phyloP scores from a whole-genome alignment of 495 filamentous ascomycete genomes.

The Penicillium dipodomyicola region DNA sequence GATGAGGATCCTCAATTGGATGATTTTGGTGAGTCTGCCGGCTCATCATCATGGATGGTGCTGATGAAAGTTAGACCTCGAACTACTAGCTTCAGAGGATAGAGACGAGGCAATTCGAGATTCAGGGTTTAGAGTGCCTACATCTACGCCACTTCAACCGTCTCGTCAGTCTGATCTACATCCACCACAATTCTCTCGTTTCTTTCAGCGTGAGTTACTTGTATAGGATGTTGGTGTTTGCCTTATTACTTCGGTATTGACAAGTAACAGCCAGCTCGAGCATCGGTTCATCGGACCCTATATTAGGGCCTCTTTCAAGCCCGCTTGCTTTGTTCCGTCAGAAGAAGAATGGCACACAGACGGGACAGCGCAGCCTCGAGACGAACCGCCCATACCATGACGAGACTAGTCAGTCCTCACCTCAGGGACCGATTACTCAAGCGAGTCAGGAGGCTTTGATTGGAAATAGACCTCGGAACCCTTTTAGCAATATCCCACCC shows the following conservation, averaged over 20 bases:
- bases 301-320: slow-evolving; percentile 27
- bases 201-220: slow-evolving; percentile 33
- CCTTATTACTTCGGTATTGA: slow-evolving; percentile 8
- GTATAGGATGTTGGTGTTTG: background rate
- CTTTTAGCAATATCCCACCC: slow-evolving; percentile 32
- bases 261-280: slow-evolving; percentile 20
- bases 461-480: background rate
- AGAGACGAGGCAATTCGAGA: background rate
- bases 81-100: slow-evolving; percentile 37
- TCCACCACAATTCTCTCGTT: slow-evolving; percentile 24
- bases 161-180: background rate
- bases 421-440: background rate
- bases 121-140: background rate
- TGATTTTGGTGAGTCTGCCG: slow-evolving; percentile 47
- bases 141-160: background rate
- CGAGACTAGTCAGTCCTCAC: slow-evolving; percentile 6
- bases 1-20: slow-evolving; percentile 40
- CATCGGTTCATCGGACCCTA: slow-evolving; percentile 29
- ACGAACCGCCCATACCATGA: background rate
- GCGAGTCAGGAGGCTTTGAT: background rate
- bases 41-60: background rate
- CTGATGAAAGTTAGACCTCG: slow-evolving; percentile 32
- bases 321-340: slow-evolving; percentile 29
- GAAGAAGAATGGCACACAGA: slow-evolving; percentile 2
- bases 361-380: slow-evolving; percentile 1